Evolutionary conservation across 306 rosid species (phyloP).

Genomic region (Fragaria nilgerrensis): DNA sequence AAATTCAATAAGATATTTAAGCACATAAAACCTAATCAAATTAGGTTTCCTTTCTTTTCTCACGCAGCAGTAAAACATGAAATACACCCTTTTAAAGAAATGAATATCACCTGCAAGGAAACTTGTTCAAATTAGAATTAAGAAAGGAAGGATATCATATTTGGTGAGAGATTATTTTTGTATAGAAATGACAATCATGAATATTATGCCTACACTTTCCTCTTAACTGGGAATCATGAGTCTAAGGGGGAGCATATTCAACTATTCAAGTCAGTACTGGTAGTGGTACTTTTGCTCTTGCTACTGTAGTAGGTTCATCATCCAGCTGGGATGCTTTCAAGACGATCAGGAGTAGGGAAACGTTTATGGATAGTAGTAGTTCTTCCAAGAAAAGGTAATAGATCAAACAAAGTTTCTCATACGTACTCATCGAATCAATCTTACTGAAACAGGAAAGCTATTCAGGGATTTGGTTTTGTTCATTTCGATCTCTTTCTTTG

Average conservation of each 20-base stretch:
- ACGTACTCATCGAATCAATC: background rate
- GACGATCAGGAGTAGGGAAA: slow-evolving; percentile 31
- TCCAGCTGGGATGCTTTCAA: slow-evolving; percentile 15
- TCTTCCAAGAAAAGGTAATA: slow-evolving; percentile 59
- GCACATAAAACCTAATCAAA: no score
- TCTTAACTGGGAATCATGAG: slow-evolving; percentile 21
- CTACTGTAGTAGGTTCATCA: background rate
- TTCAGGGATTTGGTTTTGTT: background rate
- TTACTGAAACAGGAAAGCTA: background rate
- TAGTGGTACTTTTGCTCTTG: background rate
- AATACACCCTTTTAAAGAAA: no score
- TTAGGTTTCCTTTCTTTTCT: no score
- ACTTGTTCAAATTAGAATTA: no score
- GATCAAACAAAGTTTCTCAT: background rate
- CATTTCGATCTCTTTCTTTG: background rate
- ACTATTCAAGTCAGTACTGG: background rate
- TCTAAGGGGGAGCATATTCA: background rate
- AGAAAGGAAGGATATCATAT: no score
- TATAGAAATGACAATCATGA: no score
- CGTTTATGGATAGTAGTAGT: slow-evolving; percentile 37
- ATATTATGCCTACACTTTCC: no score
- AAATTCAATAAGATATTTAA: no score
- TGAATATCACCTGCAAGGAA: no score
- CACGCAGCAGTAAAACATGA: no score
- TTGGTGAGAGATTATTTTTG: no score